Percentiles rank a stretch among this genome's conserved stretches.
Conservation (phyloP, 2,329 filamentous ascomycete species). For the Monosporascus sp. region DNA sequence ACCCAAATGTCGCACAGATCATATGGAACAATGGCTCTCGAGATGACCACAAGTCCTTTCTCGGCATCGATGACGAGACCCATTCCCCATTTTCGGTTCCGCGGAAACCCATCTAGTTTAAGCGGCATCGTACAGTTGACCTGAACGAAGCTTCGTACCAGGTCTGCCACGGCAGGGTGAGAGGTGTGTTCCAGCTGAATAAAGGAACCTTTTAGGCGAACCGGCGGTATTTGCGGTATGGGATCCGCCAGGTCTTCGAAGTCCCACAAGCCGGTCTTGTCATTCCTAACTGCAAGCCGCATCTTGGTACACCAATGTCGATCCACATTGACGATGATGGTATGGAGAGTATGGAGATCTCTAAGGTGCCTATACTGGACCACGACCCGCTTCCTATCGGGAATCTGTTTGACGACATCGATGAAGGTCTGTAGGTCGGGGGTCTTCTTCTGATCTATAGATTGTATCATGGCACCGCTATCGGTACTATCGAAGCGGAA, state of each 20-base stretch:
- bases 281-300: conserved; percentile 86
- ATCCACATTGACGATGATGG: conserved; percentile 86
- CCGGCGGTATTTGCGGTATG: conserved; percentile 66
- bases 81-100: conserved; percentile 90
- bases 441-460: conserved; percentile 86
- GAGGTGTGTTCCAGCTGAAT: conserved; percentile 86
- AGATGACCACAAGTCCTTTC: conserved; percentile 91
- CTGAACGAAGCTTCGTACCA: conserved; percentile 91
- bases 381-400: conserved; percentile 77
- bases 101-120: conserved; percentile 96
- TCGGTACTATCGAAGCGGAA: conserved; percentile 91
- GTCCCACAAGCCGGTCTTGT: conserved; percentile 87
- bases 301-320: conserved; percentile 96
- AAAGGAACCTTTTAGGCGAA: conserved; percentile 78
- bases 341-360: conserved; percentile 91
- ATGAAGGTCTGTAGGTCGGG: conserved; percentile 85
- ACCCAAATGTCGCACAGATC: conserved; percentile 95
- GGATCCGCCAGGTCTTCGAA: conserved; percentile 81
- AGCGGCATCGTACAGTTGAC: conserved; percentile 90
- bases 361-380: conserved; percentile 94
- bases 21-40: conserved; percentile 89
- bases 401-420: conserved; percentile 82
- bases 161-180: conserved; percentile 83
- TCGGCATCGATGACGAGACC: conserved; percentile 96
- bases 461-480: conserved; percentile 89